A percentile compares a stretch with the other conserved stretches of the same genome.
Evolutionary conservation across 2,329 filamentous ascomycete genomes (phyloP).

Genomic region (Phaeophleospora eucalypticola): DNA sequence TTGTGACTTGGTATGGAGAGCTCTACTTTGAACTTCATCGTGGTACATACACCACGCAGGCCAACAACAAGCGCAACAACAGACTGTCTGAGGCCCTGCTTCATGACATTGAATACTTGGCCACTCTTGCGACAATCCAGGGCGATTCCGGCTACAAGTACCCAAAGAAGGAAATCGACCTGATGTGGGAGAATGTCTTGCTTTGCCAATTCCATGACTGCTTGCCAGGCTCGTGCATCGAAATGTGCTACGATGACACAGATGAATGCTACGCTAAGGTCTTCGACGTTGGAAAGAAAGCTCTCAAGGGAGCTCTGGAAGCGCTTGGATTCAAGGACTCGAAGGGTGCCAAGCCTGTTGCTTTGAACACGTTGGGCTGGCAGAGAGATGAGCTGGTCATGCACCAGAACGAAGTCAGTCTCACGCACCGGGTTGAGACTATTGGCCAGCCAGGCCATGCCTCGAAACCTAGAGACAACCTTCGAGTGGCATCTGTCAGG

Average conservation of each 20-base stretch:
- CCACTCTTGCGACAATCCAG: constrained; percentile 76
- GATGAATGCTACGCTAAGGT: constrained; percentile 81
- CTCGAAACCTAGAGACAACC: neutral
- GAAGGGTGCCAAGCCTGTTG: constrained; percentile 51
- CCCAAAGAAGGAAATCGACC: constrained; percentile 87
- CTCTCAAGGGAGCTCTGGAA: constrained; percentile 66
- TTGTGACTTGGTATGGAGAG: constrained; percentile 97
- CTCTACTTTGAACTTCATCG: constrained; percentile 97
- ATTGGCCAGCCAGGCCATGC: constrained; percentile 13
- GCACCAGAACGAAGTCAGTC: constrained; percentile 2
- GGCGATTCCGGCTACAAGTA: constrained; percentile 69
- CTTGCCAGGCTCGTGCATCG: constrained; percentile 87
- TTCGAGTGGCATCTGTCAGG: constrained; percentile 10
- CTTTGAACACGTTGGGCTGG: constrained; percentile 87
- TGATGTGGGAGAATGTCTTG: constrained; percentile 90
- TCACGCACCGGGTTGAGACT: constrained; percentile 5
- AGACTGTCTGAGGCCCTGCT: constrained; percentile 79
- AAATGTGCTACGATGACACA: constrained; percentile 97
- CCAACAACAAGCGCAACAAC: constrained; percentile 96
- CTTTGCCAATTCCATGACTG: constrained; percentile 98
- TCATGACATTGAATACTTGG: constrained; percentile 81
- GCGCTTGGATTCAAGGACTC: constrained; percentile 59
- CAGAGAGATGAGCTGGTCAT: constrained; percentile 44
- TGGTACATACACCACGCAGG: constrained; percentile 85
- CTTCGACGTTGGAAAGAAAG: constrained; percentile 68